Conservation (phyloP, 768 basidiomycete genomes). For the Paxillus rubicundulus region DNA sequence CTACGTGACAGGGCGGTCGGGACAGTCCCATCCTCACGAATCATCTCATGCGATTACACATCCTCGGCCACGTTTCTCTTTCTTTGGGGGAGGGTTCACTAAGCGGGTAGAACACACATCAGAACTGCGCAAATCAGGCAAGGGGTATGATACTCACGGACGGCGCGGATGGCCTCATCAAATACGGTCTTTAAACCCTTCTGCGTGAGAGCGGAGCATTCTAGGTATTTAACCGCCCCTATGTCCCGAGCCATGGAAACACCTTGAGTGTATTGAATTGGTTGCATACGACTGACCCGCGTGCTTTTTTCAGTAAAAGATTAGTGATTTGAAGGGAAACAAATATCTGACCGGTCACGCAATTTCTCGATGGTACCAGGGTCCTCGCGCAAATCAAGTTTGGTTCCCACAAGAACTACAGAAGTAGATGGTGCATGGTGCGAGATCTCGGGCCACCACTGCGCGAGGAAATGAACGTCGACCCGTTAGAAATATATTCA, state of each 20-base stretch:
- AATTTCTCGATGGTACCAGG: slow-evolving; percentile 89
- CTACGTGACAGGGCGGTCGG: slow-evolving; percentile 25
- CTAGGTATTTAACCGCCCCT: slow-evolving; percentile 92
- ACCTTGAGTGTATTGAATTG: slow-evolving; percentile 90
- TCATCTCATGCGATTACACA: slow-evolving; percentile 71
- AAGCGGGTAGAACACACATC: slow-evolving; percentile 3
- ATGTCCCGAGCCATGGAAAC: slow-evolving; percentile 91
- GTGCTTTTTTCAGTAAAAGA: slow-evolving; percentile 4
- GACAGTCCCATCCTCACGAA: slow-evolving; percentile 21
- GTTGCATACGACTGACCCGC: slow-evolving; percentile 77
- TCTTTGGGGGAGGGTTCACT: slow-evolving; percentile 80
- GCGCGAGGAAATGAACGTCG: slow-evolving; percentile 14
- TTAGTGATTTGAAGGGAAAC: slow-evolving; percentile 9
- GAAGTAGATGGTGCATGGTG: slow-evolving; percentile 96
- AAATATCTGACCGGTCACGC: slow-evolving; percentile 68
- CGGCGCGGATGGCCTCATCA: slow-evolving; percentile 97
- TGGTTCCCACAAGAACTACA: slow-evolving; percentile 93
- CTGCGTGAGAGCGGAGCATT: slow-evolving; percentile 95
- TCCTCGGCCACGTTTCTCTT: slow-evolving; percentile 41
- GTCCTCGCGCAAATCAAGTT: slow-evolving; percentile 96
- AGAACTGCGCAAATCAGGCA: slow-evolving; percentile 3
- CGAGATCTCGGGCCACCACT: slow-evolving; percentile 97
- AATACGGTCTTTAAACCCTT: slow-evolving; percentile 99
- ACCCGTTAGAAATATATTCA: neutral
- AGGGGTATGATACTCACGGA: slow-evolving; percentile 57